Conservation (phyloP, 2,329 filamentous ascomycete species). For the Fusarium nurragi region DNA sequence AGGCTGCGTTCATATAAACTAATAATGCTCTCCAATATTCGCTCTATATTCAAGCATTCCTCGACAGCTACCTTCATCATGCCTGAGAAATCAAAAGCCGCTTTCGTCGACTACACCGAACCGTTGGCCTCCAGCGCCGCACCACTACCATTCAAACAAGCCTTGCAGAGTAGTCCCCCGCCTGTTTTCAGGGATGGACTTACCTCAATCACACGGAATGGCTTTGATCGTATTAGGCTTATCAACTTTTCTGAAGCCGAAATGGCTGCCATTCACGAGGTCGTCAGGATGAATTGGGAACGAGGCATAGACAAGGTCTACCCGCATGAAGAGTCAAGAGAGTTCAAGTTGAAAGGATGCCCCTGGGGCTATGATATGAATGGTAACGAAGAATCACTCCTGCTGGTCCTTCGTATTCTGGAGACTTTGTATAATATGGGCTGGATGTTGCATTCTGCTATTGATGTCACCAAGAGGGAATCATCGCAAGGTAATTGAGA, state of each 20-base stretch:
- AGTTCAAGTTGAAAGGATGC: constrained; percentile 18
- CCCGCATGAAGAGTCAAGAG: neutral
- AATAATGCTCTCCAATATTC: neutral
- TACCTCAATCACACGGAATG: constrained; percentile 1
- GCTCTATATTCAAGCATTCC: neutral
- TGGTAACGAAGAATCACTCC: constrained; percentile 16
- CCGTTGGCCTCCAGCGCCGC: neutral
- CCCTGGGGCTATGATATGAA: constrained; percentile 10
- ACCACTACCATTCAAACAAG: constrained; percentile 3
- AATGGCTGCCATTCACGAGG: constrained; percentile 1
- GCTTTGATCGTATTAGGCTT: constrained; percentile 6
- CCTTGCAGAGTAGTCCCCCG: neutral
- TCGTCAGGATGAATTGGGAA: constrained; percentile 2
- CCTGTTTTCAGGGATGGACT: neutral
- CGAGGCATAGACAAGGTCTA: constrained; percentile 12
- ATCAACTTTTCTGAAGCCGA: constrained; percentile 17
- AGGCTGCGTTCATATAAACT: neutral
- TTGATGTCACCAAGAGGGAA: constrained; percentile 14
- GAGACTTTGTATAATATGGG: constrained; percentile 1
- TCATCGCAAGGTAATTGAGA: constrained; percentile 4
- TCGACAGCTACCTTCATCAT: neutral
- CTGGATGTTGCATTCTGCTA: constrained; percentile 16
- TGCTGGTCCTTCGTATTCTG: constrained; percentile 8
- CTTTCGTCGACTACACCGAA: neutral
- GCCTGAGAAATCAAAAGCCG: neutral